A percentile compares a stretch with the other conserved stretches of the same genome.
Conservation (phyloP, 1,139 yeast genomes). For the Pichia sp. region DNA sequence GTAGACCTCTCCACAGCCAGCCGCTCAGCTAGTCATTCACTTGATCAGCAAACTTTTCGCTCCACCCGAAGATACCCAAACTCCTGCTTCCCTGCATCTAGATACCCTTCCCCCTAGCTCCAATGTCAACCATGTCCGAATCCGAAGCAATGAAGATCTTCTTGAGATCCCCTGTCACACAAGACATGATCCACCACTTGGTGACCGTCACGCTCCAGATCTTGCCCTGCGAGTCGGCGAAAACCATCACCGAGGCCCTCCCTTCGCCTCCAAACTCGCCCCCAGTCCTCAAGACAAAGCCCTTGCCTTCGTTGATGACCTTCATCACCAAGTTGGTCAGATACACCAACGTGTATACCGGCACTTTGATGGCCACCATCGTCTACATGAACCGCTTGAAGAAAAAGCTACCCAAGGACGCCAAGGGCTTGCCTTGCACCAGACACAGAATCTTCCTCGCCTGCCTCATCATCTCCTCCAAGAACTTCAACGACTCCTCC, state of each 20-base stretch:
- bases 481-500: slow-evolving; percentile 71
- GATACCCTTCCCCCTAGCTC: not conserved
- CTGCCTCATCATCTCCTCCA: slow-evolving; percentile 66
- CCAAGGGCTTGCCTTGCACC: slow-evolving; percentile 74
- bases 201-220: slow-evolving; percentile 62
- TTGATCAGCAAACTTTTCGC: not conserved
- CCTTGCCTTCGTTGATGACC: slow-evolving; percentile 67
- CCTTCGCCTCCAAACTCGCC: slow-evolving; percentile 38
- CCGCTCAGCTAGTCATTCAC: not conserved
- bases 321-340: slow-evolving; percentile 67
- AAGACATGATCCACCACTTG: slow-evolving; percentile 61
- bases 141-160: slow-evolving; percentile 54
- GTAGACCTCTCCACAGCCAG: too few relatives aligned
- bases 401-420: slow-evolving; percentile 58
- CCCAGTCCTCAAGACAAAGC: slow-evolving; percentile 34
- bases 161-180: slow-evolving; percentile 54
- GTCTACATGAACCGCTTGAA: slow-evolving; percentile 62
- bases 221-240: slow-evolving; percentile 48
- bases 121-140: slow-evolving; percentile 37
- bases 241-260: slow-evolving; percentile 29
- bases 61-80: not conserved
- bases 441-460: slow-evolving; percentile 73
- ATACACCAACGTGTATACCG: slow-evolving; percentile 71
- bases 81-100: not conserved
- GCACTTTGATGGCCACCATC: slow-evolving; percentile 68